These are phyloP conservation scores for Fusarium sambucinum DNA, from an alignment of 2,329 filamentous ascomycete genomes.

Conservation along the genomic window DNA sequence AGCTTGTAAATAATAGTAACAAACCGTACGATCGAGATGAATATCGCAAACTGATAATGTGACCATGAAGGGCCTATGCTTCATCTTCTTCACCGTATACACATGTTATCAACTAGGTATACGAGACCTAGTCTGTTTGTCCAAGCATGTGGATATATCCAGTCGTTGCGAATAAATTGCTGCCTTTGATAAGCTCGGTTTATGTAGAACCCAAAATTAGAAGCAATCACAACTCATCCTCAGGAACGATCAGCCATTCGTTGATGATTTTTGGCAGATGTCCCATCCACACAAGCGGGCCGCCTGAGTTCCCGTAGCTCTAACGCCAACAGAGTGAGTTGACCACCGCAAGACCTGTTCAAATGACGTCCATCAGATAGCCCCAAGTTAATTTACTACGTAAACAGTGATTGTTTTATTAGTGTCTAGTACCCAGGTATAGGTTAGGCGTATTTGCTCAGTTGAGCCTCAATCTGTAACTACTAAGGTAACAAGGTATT, in stretches of 20 bases:
- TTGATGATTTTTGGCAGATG: conserved; percentile 14
- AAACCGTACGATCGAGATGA: background rate
- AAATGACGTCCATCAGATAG: conserved; percentile 30
- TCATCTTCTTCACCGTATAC: background rate
- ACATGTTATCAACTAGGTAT: background rate
- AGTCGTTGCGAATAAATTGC: background rate
- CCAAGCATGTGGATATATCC: background rate
- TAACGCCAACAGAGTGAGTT: conserved; percentile 14
- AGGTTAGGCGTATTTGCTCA: conserved; percentile 1
- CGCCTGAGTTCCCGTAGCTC: conserved; percentile 26
- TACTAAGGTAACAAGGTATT: too few species aligned
- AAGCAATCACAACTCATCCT: background rate
- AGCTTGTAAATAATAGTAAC: too few species aligned
- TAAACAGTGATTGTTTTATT: background rate
- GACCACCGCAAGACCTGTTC: background rate
- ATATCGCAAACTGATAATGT: background rate
- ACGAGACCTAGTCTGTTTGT: background rate
- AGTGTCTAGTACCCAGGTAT: background rate
- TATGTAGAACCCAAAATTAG: background rate
- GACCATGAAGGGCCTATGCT: background rate
- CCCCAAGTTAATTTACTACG: background rate
- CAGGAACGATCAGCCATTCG: background rate
- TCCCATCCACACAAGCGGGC: conserved; percentile 31
- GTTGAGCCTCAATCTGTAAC: conserved; percentile 1
- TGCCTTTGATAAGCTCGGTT: background rate